phyloP scores from a whole-genome alignment of 148 eudicot species.

The Camellia lanceoleosa region DNA sequence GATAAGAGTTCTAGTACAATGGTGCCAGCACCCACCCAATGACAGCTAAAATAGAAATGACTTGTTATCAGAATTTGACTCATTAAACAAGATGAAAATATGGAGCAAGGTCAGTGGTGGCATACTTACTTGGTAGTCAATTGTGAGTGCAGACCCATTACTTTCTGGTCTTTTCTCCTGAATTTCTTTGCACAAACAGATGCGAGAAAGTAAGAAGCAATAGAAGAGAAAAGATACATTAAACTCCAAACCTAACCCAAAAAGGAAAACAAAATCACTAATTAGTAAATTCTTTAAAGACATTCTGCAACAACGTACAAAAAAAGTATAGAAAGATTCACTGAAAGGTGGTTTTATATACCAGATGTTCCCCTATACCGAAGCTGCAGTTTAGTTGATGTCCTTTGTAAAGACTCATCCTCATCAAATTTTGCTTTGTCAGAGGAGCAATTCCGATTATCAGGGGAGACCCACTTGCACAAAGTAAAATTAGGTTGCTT shows the following conservation, averaged over 20 bases:
- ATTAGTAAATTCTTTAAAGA: slow-evolving; percentile 7
- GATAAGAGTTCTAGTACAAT: not conserved
- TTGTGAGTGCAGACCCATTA: slow-evolving; percentile 27
- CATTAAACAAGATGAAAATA: not conserved
- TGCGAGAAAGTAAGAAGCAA: slow-evolving; percentile 17
- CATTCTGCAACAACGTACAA: not conserved
- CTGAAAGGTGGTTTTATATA: slow-evolving; percentile 8
- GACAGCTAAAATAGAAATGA: not conserved
- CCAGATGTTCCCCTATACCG: slow-evolving; percentile 41
- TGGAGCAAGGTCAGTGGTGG: not conserved
- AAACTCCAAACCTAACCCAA: not conserved
- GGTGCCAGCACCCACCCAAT: not conserved
- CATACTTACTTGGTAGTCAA: slow-evolving; percentile 52
- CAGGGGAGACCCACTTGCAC: slow-evolving; percentile 60
- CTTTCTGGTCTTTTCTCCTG: slow-evolving; percentile 35
- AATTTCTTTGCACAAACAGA: slow-evolving; percentile 31
- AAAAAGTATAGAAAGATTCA: too few species aligned
- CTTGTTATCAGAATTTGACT: not conserved
- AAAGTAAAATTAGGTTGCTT: slow-evolving; percentile 54
- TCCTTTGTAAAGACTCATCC: slow-evolving; percentile 30
- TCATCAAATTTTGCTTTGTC: slow-evolving; percentile 32
- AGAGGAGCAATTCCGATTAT: slow-evolving; percentile 24
- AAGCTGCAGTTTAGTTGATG: slow-evolving; percentile 29
- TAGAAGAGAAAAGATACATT: not conserved
- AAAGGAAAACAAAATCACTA: slow-evolving; percentile 13